A percentile compares a stretch with the other conserved stretches of the same genome.
phyloP scores from a whole-genome alignment of 192 early-diverging fungal species.

The Rhizophlyctis rosea region DNA sequence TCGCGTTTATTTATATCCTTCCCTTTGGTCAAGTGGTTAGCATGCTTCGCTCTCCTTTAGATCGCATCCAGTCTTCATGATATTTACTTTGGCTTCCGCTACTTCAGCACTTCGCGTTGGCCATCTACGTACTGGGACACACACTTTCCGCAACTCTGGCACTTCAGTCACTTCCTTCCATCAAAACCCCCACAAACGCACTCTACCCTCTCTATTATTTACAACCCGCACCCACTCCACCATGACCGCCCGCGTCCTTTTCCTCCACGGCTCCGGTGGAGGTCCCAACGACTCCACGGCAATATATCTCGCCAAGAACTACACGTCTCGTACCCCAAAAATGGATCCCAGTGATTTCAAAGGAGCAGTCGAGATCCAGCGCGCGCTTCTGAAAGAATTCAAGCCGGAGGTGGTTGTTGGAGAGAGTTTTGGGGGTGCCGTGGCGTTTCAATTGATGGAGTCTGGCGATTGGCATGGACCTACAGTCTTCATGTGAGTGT shows the following conservation, averaged over 20 bases:
- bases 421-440: neutral
- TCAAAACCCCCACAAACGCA: too few species aligned
- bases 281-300: neutral
- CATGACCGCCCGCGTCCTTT: neutral
- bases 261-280: neutral
- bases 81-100: too few species aligned
- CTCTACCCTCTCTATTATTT: too few species aligned
- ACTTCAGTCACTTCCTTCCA: too few species aligned
- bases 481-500: neutral
- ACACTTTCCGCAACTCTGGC: too few species aligned
- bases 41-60: too few species aligned
- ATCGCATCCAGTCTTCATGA: too few species aligned
- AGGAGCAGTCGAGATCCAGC: neutral
- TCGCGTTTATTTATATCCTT: too few species aligned
- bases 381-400: neutral
- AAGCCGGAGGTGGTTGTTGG: neutral
- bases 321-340: neutral
- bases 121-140: too few species aligned
- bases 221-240: neutral
- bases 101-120: too few species aligned
- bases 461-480: neutral
- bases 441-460: neutral
- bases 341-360: neutral
- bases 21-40: too few species aligned
- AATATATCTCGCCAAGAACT: neutral